phyloP scores from a whole-genome alignment of 192 early-diverging fungal species.

The Umbelopsis sp. region DNA sequence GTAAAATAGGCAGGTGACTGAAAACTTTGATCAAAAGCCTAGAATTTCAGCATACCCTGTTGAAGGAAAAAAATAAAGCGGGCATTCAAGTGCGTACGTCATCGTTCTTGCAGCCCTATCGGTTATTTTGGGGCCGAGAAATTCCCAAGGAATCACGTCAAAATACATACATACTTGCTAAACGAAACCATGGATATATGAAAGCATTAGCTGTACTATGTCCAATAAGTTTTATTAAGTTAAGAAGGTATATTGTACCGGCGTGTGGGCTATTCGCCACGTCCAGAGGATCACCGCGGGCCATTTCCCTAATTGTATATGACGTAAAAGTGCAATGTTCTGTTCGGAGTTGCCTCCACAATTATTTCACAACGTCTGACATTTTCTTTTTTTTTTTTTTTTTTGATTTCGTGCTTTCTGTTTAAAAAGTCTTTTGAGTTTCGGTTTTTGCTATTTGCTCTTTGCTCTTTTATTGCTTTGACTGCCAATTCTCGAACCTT shows the following conservation, averaged over 20 bases:
- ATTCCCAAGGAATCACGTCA: too few species aligned
- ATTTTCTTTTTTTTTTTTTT: background rate
- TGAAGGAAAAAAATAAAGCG: background rate
- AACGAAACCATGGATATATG: too few species aligned
- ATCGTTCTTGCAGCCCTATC: background rate
- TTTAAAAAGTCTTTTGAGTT: background rate
- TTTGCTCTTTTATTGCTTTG: background rate
- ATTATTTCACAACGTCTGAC: background rate
- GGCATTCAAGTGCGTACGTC: background rate
- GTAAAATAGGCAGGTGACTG: background rate
- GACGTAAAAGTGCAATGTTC: background rate
- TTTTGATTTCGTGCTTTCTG: background rate
- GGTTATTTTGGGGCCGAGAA: too few species aligned
- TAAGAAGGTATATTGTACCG: background rate
- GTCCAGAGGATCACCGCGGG: background rate
- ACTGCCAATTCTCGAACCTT: background rate
- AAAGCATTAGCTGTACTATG: too few species aligned
- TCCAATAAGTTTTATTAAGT: background rate
- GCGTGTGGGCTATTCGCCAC: background rate
- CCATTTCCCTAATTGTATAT: conserved; percentile 2
- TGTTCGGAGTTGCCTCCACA: conserved; percentile 10
- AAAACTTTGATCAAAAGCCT: background rate
- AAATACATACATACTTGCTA: too few species aligned
- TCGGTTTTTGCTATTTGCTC: background rate
- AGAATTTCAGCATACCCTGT: background rate